Conservation (phyloP, 2,329 filamentous ascomycete species). For the Epichloe scottii region DNA sequence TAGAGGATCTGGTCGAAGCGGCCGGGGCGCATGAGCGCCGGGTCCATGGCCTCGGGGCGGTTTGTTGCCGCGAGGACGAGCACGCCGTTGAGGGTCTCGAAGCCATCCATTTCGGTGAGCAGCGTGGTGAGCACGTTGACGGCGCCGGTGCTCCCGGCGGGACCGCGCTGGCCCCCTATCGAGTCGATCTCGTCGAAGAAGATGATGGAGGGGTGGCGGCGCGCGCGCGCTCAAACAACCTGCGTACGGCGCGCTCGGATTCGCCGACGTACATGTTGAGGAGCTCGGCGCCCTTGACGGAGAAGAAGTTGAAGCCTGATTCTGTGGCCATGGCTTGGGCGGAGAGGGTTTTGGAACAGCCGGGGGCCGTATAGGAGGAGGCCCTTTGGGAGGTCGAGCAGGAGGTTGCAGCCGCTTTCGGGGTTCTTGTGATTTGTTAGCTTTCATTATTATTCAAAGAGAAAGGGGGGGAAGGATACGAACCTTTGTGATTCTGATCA, state of each 20-base stretch:
- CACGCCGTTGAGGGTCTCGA: slow-evolving; percentile 71
- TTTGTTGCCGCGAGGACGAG: slow-evolving; percentile 87
- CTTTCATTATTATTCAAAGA: background rate
- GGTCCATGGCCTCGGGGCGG: slow-evolving; percentile 72
- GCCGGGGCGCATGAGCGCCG: slow-evolving; percentile 73
- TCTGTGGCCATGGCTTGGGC: slow-evolving; percentile 87
- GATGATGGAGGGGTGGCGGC: slow-evolving; percentile 80
- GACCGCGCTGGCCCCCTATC: slow-evolving; percentile 46
- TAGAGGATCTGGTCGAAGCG: slow-evolving; percentile 78
- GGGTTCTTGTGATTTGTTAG: slow-evolving; percentile 10
- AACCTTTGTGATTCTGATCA: slow-evolving; percentile 29
- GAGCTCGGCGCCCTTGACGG: slow-evolving; percentile 85
- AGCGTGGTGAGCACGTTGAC: slow-evolving; percentile 82
- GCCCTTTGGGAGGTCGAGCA: slow-evolving; percentile 57
- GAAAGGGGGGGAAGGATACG: background rate
- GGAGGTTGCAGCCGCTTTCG: slow-evolving; percentile 22
- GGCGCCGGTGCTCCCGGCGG: slow-evolving; percentile 30
- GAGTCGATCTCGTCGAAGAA: slow-evolving; percentile 97
- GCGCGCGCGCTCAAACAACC: slow-evolving; percentile 73
- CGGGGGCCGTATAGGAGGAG: slow-evolving; percentile 85
- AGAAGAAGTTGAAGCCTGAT: slow-evolving; percentile 83
- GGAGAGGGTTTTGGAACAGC: slow-evolving; percentile 87
- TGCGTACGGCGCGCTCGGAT: slow-evolving; percentile 73
- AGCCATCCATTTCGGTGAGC: slow-evolving; percentile 92
- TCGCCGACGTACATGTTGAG: slow-evolving; percentile 97